Evolutionary conservation across 495 filamentous ascomycete genomes (phyloP).

Genomic region (Geopyxis carbonaria): DNA sequence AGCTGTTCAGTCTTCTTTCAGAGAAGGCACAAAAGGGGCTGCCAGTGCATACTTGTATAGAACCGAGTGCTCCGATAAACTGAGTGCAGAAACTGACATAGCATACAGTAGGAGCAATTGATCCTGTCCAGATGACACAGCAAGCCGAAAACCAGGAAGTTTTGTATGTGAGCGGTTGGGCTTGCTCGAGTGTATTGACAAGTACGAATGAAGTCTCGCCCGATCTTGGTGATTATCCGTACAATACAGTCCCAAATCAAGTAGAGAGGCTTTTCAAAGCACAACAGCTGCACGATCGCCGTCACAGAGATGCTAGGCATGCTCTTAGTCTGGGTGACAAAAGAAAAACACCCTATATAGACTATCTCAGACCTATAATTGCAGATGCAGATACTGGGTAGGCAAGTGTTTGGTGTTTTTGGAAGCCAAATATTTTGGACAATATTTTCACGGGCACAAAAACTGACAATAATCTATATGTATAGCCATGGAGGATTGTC

Average conservation of each 20-base stretch:
- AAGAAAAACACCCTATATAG: constrained; percentile 58
- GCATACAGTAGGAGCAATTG: constrained; percentile 75
- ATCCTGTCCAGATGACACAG: constrained; percentile 97
- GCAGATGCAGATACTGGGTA: constrained; percentile 95
- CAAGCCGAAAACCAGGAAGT: constrained; percentile 92
- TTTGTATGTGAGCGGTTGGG: constrained; percentile 92
- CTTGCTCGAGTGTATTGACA: constrained; percentile 81
- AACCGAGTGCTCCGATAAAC: background rate
- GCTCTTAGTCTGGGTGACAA: constrained; percentile 57
- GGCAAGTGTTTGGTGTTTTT: constrained; percentile 7
- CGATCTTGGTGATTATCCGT: constrained; percentile 96
- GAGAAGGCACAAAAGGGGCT: constrained; percentile 56
- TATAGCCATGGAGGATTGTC: constrained; percentile 62
- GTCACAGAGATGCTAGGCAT: constrained; percentile 72
- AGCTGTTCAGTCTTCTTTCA: constrained; percentile 75
- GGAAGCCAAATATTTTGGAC: no score
- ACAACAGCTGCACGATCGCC: constrained; percentile 88
- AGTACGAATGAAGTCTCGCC: constrained; percentile 91
- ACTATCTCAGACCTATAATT: constrained; percentile 86
- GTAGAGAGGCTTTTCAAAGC: constrained; percentile 92
- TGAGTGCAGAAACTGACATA: constrained; percentile 1
- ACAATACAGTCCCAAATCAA: constrained; percentile 97
- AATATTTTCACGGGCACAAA: no score
- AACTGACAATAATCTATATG: constrained; percentile 1
- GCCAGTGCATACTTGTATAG: constrained; percentile 76